These are phyloP conservation scores for Mycena albidolilacea DNA, from an alignment of 768 basidiomycete species.

Conservation along the genomic window DNA sequence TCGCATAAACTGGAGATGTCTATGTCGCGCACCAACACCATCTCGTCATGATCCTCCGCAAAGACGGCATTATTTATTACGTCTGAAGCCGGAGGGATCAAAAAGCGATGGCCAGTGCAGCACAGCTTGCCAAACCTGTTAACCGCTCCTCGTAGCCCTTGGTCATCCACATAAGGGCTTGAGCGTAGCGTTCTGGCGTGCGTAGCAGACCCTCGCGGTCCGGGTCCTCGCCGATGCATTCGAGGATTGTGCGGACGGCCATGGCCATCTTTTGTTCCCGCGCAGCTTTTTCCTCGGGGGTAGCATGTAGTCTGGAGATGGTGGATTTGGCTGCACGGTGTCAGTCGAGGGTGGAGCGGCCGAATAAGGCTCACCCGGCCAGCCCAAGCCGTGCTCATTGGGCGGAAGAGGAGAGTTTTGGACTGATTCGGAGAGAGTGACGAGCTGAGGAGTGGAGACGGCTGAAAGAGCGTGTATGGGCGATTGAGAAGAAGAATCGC, in stretches of 20 bases:
- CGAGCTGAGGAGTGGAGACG: slow-evolving; percentile 65
- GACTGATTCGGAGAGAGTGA: slow-evolving; percentile 51
- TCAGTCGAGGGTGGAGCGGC: slow-evolving; percentile 8
- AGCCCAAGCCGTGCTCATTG: slow-evolving; percentile 82
- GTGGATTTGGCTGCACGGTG: slow-evolving; percentile 86
- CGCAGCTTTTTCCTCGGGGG: slow-evolving; percentile 77
- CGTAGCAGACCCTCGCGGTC: slow-evolving; percentile 92
- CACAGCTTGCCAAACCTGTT: slow-evolving; percentile 67
- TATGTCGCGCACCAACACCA: slow-evolving; percentile 98
- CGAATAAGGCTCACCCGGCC: slow-evolving; percentile 78
- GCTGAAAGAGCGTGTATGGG: slow-evolving; percentile 79
- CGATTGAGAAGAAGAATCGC: not conserved
- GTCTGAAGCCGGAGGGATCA: slow-evolving; percentile 63
- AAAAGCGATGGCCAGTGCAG: slow-evolving; percentile 22
- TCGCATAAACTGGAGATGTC: slow-evolving; percentile 98
- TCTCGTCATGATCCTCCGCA: slow-evolving; percentile 99
- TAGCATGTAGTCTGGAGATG: slow-evolving; percentile 85
- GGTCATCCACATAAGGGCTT: slow-evolving; percentile 99
- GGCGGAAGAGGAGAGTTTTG: slow-evolving; percentile 55
- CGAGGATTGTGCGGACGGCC: slow-evolving; percentile 93
- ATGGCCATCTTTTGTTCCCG: slow-evolving; percentile 84
- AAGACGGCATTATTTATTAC: slow-evolving; percentile 99
- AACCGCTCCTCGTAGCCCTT: slow-evolving; percentile 97
- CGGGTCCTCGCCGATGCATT: slow-evolving; percentile 99
- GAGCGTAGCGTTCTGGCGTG: slow-evolving; percentile 96